Evolutionary conservation across 345 rosid genomes (phyloP).

Genomic region (Populus ilicifolia): DNA sequence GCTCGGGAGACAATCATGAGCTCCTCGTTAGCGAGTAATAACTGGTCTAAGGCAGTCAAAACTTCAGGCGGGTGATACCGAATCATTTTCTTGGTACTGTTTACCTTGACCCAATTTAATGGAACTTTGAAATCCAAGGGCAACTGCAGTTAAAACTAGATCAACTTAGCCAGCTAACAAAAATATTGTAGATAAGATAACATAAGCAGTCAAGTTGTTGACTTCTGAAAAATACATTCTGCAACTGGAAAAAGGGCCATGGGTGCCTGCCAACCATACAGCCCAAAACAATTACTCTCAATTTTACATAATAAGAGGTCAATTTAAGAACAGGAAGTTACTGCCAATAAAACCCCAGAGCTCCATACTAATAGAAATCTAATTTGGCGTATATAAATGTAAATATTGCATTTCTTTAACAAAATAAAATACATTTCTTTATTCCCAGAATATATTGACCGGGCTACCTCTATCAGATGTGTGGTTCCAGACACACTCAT

Average conservation of each 20-base stretch:
- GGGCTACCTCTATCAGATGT: conserved; percentile 61
- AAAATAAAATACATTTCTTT: not conserved
- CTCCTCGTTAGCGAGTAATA: conserved; percentile 75
- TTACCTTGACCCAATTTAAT: conserved; percentile 72
- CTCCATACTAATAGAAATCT: not conserved
- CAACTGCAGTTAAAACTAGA: conserved; percentile 45
- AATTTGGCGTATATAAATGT: not conserved
- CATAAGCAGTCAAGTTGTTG: not conserved
- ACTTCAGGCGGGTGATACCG: conserved; percentile 95
- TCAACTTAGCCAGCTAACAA: conserved; percentile 9
- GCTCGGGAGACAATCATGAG: conserved; percentile 58
- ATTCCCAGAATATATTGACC: conserved; percentile 2
- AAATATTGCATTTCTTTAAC: not conserved
- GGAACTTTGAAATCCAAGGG: conserved; percentile 70
- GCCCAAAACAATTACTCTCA: not conserved
- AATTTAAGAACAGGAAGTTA: not conserved
- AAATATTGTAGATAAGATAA: not conserved
- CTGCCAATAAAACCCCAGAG: not conserved
- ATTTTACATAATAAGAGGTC: not conserved
- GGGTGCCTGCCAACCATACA: not conserved
- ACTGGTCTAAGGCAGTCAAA: conserved; percentile 60
- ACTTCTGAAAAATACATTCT: not conserved
- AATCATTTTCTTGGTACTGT: conserved; percentile 77
- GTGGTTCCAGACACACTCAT: conserved; percentile 57
- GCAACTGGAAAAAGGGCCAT: not conserved